phyloP scores from a whole-genome alignment of 805 yeast species.

The Naumovozyma dairenensis region DNA sequence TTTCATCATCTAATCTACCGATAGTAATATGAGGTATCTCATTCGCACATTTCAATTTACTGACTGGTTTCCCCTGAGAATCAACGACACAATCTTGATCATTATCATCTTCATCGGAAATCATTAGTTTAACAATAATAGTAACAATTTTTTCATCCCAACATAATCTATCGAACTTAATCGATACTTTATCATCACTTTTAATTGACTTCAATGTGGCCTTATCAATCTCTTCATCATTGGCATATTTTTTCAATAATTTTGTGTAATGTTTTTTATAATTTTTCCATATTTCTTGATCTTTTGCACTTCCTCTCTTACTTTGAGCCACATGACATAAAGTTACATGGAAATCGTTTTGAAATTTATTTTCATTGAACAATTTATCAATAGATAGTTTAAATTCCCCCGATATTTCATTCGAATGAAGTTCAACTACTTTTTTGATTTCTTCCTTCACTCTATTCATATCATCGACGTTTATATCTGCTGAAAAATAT shows the following conservation, averaged over 20 bases:
- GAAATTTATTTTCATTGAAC: constrained; percentile 32
- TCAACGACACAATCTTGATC: constrained; percentile 8
- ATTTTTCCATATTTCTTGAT: constrained; percentile 22
- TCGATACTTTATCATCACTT: constrained; percentile 28
- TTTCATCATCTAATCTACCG: constrained; percentile 41
- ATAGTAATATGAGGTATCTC: constrained; percentile 61
- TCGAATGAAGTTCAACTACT: background rate
- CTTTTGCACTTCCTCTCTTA: constrained; percentile 22
- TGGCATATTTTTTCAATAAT: constrained; percentile 1
- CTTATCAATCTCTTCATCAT: constrained; percentile 9
- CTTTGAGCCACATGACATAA: constrained; percentile 39
- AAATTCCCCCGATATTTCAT: constrained; percentile 1
- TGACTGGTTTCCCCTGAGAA: constrained; percentile 6
- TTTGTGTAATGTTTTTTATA: constrained; percentile 17
- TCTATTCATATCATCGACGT: constrained; percentile 19
- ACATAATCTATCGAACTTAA: constrained; percentile 37
- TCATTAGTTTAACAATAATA: constrained; percentile 34
- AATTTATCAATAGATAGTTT: background rate
- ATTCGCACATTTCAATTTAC: constrained; percentile 31
- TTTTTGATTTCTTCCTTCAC: constrained; percentile 10
- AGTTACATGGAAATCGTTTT: constrained; percentile 56
- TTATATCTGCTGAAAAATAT: constrained; percentile 42
- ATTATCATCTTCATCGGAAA: constrained; percentile 2
- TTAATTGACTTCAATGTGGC: constrained; percentile 1
- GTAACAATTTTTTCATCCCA: constrained; percentile 48